Percentiles rank a stretch among this genome's conserved stretches.
These are phyloP conservation scores for Neonectria punicea DNA, from an alignment of 2,329 filamentous ascomycete species.

Conservation along the genomic window DNA sequence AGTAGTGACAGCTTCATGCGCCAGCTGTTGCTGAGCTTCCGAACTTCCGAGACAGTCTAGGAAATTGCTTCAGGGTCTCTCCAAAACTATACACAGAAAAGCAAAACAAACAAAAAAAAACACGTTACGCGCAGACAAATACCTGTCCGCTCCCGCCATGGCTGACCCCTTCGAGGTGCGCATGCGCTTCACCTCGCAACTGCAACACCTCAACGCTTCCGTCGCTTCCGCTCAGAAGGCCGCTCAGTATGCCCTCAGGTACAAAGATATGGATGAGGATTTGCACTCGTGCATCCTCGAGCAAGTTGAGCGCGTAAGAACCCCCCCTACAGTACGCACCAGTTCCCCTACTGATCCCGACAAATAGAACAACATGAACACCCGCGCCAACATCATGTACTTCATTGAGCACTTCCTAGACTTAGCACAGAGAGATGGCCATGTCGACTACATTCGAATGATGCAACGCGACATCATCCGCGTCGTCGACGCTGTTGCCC, in stretches of 20 bases:
- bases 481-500: slow-evolving; percentile 92
- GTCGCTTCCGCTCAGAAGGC: slow-evolving; percentile 91
- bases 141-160: slow-evolving; percentile 51
- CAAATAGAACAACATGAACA: slow-evolving; percentile 89
- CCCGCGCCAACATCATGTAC: slow-evolving; percentile 97
- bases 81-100: slow-evolving; percentile 2
- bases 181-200: slow-evolving; percentile 92
- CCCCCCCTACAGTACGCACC: not conserved
- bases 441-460: slow-evolving; percentile 89
- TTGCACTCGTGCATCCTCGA: slow-evolving; percentile 97
- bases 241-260: slow-evolving; percentile 92
- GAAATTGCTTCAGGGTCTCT: slow-evolving; percentile 12
- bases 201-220: slow-evolving; percentile 91
- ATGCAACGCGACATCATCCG: slow-evolving; percentile 92
- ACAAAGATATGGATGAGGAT: slow-evolving; percentile 95
- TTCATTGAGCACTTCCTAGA: slow-evolving; percentile 97
- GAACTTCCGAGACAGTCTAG: slow-evolving; percentile 25
- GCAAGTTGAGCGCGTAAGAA: slow-evolving; percentile 81
- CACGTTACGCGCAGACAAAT: not conserved
- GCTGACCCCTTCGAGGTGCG: slow-evolving; percentile 96
- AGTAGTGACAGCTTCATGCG: slow-evolving; percentile 32
- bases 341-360: slow-evolving; percentile 21
- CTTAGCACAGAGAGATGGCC: slow-evolving; percentile 78
- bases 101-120: not conserved
- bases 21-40: slow-evolving; percentile 23